Conservation (phyloP, 257 asterid species). For the Nicotiana attenuata region DNA sequence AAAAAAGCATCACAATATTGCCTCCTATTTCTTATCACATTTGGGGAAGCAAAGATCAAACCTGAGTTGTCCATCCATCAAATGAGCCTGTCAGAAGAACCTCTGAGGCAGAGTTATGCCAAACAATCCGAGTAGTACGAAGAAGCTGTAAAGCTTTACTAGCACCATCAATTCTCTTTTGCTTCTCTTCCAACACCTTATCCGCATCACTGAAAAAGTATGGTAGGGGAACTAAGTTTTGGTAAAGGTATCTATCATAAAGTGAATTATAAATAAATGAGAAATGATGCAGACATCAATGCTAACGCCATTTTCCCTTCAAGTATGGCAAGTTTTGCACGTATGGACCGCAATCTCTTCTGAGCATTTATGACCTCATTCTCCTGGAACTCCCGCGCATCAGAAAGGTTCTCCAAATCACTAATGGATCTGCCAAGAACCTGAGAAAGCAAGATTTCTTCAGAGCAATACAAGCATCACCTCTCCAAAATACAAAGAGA, state of each 20-base stretch:
- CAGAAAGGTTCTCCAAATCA: slow-evolving; percentile 52
- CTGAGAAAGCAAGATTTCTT: slow-evolving; percentile 27
- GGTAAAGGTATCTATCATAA: background rate
- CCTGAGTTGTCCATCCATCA: slow-evolving; percentile 98
- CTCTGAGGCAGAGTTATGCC: slow-evolving; percentile 77
- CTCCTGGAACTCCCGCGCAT: slow-evolving; percentile 80
- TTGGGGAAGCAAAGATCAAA: slow-evolving; percentile 18
- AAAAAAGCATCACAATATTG: background rate
- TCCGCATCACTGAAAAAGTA: slow-evolving; percentile 54
- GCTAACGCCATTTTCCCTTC: slow-evolving; percentile 83
- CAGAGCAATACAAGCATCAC: background rate
- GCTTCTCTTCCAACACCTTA: slow-evolving; percentile 48
- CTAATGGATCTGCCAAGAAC: slow-evolving; percentile 32
- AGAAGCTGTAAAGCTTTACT: slow-evolving; percentile 58
- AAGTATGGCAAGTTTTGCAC: slow-evolving; percentile 66
- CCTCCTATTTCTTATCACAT: background rate
- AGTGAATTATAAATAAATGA: slow-evolving; percentile 9
- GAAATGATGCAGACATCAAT: slow-evolving; percentile 34
- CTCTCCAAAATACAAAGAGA: background rate
- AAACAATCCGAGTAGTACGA: slow-evolving; percentile 48
- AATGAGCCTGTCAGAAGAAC: slow-evolving; percentile 79
- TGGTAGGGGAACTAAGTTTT: background rate
- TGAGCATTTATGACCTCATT: slow-evolving; percentile 59
- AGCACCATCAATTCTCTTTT: slow-evolving; percentile 53
- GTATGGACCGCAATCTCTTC: slow-evolving; percentile 59